Evolutionary conservation across 495 filamentous ascomycete genomes (phyloP).

Genomic region (Tuber borchii): DNA sequence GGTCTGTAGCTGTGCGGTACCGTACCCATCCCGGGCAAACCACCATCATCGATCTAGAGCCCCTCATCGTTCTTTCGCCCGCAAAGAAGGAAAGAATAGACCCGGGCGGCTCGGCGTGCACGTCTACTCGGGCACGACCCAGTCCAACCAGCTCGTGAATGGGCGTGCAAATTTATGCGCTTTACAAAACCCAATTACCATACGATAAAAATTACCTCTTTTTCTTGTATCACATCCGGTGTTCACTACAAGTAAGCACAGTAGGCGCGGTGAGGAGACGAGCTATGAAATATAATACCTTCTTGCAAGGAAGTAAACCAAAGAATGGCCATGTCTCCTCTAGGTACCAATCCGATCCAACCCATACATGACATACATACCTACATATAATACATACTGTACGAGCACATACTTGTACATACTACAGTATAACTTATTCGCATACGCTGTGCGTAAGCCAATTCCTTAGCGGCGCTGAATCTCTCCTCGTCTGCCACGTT

Average conservation of each 20-base stretch:
- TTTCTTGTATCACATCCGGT: background rate
- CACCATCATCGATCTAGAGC: background rate
- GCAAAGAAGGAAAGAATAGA: background rate
- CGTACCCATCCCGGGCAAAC: background rate
- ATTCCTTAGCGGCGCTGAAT: background rate
- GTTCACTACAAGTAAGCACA: background rate
- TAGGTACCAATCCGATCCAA: background rate
- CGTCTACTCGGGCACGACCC: background rate
- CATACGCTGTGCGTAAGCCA: background rate
- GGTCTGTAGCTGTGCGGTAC: background rate
- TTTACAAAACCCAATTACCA: background rate
- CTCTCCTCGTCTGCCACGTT: background rate
- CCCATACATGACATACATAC: background rate
- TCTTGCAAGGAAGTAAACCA: background rate
- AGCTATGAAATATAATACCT: background rate
- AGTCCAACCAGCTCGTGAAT: background rate
- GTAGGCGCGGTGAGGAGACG: background rate
- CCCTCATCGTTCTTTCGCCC: background rate
- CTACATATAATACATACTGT: background rate
- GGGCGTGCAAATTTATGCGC: background rate
- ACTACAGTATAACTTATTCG: background rate
- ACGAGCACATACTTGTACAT: background rate
- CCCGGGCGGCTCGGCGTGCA: background rate
- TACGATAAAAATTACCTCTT: background rate
- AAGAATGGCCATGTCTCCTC: background rate